These are phyloP conservation scores for Metarhizium brunneum DNA, from an alignment of 2,329 filamentous ascomycete species.

Conservation along the genomic window DNA sequence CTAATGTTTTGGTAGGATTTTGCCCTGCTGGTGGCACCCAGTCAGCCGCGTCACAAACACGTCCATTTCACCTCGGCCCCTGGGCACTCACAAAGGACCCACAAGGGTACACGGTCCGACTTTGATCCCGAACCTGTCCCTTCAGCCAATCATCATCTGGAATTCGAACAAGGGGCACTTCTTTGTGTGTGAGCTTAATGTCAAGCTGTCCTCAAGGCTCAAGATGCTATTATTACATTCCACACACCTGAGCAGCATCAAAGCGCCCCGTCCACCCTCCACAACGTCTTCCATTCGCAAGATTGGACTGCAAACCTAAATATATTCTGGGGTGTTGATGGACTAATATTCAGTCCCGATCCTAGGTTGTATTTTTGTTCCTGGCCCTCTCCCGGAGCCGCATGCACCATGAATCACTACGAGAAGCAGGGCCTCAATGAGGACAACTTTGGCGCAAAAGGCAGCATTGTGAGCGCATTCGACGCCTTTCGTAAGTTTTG, in stretches of 20 bases:
- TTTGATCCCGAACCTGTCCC: not conserved
- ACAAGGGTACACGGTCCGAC: not conserved
- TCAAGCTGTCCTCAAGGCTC: conserved; percentile 3
- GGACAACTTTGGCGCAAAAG: conserved; percentile 68
- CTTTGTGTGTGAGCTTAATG: not conserved
- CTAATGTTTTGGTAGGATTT: no score
- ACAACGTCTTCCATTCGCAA: not conserved
- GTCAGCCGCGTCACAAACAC: no score
- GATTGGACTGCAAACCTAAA: not conserved
- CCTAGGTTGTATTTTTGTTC: not conserved
- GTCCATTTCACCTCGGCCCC: not conserved
- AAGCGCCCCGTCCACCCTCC: not conserved
- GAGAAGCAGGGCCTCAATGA: conserved; percentile 59
- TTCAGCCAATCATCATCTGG: not conserved
- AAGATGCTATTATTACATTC: no score
- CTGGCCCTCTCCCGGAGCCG: not conserved
- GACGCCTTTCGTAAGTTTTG: conserved; percentile 41
- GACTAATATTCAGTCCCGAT: not conserved
- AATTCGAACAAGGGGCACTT: not conserved
- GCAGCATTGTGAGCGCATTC: conserved; percentile 71
- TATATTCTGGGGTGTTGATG: not conserved
- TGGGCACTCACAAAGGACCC: not conserved
- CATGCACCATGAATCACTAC: conserved; percentile 64
- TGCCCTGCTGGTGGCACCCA: no score
- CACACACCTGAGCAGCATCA: not conserved